A percentile compares a stretch with the other conserved stretches of the same genome.
phyloP scores from a whole-genome alignment of 352 stramenopile genomes.

The Phytophthora colocasiae region DNA sequence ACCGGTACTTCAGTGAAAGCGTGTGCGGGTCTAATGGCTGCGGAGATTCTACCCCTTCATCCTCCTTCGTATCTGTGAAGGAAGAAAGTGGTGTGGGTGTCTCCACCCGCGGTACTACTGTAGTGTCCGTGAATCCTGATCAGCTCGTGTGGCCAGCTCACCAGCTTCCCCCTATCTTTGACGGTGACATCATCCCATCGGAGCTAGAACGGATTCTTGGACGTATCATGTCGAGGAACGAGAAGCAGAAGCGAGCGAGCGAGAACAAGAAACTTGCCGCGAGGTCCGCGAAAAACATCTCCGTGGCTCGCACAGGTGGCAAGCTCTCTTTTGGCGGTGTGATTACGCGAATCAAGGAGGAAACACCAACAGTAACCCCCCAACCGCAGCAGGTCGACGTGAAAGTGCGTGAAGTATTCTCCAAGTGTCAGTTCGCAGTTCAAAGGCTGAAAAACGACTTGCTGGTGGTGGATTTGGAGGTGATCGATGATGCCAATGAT shows the following conservation, averaged over 20 bases:
- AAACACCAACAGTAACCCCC: slow-evolving; percentile 22
- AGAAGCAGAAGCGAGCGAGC: slow-evolving; percentile 60
- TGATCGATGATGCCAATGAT: slow-evolving; percentile 19
- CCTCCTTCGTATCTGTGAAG: slow-evolving; percentile 38
- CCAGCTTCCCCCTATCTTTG: slow-evolving; percentile 78
- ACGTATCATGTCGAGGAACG: slow-evolving; percentile 62
- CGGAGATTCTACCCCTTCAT: slow-evolving; percentile 13
- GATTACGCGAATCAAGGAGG: slow-evolving; percentile 59
- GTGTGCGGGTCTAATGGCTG: slow-evolving; percentile 10
- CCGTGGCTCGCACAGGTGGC: slow-evolving; percentile 47
- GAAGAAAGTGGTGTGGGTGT: slow-evolving; percentile 42
- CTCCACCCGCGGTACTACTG: slow-evolving; percentile 63
- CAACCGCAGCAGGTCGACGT: slow-evolving; percentile 48
- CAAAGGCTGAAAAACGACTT: slow-evolving; percentile 82
- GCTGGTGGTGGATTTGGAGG: slow-evolving; percentile 74
- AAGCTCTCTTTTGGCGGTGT: slow-evolving; percentile 47
- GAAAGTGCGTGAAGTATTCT: slow-evolving; percentile 77
- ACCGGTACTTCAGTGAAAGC: slow-evolving; percentile 61
- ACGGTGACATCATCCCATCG: slow-evolving; percentile 80
- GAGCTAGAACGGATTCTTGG: slow-evolving; percentile 84
- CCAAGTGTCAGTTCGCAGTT: slow-evolving; percentile 62
- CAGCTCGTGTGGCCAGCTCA: slow-evolving; percentile 81
- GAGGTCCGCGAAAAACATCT: slow-evolving; percentile 47
- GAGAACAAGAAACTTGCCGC: slow-evolving; percentile 37
- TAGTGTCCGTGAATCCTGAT: slow-evolving; percentile 88